Percentiles rank a stretch among this genome's conserved stretches.
phyloP scores from a whole-genome alignment of 176 grass and related monocot genomes.

The Aechmea fasciata region DNA sequence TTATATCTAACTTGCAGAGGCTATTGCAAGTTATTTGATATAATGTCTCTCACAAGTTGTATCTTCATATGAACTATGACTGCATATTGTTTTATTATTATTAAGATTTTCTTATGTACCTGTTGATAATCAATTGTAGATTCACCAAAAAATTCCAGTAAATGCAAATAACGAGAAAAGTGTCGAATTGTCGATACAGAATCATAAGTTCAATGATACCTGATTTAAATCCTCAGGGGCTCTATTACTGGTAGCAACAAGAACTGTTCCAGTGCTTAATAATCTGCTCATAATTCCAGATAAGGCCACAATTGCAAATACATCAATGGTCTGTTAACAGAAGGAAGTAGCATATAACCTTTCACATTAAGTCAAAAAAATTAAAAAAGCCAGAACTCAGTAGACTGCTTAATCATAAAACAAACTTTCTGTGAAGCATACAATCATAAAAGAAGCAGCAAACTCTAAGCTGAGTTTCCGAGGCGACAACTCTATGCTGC shows the following conservation, averaged over 20 bases:
- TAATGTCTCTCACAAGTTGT: too few relatives aligned
- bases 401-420: too few relatives aligned
- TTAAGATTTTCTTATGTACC: background rate
- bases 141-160: background rate
- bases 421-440: too few relatives aligned
- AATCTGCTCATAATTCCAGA: slow-evolving; percentile 80
- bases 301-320: slow-evolving; percentile 83
- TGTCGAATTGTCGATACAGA: slow-evolving; percentile 3
- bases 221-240: slow-evolving; percentile 91
- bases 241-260: slow-evolving; percentile 76
- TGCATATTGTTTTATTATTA: background rate
- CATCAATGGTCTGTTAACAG: slow-evolving; percentile 74
- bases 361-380: background rate
- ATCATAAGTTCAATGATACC: slow-evolving; percentile 21
- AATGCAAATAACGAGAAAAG: background rate
- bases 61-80: too few relatives aligned
- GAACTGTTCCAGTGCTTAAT: slow-evolving; percentile 72
- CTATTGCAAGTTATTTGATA: background rate
- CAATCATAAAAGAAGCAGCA: too few relatives aligned
- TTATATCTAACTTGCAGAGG: background rate
- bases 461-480: too few relatives aligned
- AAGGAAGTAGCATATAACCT: slow-evolving; percentile 3
- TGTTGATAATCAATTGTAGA: background rate
- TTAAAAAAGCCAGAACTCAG: background rate
- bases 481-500: too few relatives aligned